Base-by-base conservation (phyloP, 805 yeast genomes). In the Saccharomyces kudriavzevii region DNA sequence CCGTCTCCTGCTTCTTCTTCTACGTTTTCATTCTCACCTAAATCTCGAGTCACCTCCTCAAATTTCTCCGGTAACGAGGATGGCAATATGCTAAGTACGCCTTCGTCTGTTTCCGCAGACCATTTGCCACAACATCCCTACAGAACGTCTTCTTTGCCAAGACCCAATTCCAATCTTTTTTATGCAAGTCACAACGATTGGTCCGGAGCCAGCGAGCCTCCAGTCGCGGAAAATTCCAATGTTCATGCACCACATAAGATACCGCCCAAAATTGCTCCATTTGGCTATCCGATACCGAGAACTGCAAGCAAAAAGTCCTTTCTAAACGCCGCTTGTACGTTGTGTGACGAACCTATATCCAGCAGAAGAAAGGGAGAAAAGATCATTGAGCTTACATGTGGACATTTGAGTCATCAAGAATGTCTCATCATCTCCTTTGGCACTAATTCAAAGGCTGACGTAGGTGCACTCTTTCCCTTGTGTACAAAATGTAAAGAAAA, bases 381-480 rank as follows among this genome's bases (percentile, higher is more conserved):
- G 47, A 65, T 81, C 1, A 66, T 83, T 13, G 76, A 75, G 53
- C 68, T 83, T 30, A 65, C 65, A 43, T 84, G 89, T 67, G 78
- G 76, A 1, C 87, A 83, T 62, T 65, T 70, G 47, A 71, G 76
- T 43, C 89, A 84, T 62, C 83, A 80, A 50, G 80, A 81, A 52
- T 84, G 89, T 62, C 70, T 82, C 14, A 54, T 68, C 2, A 63
- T 81, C 6, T 72, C 72, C 24, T 63, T 76, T 61, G 74, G 69
- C 3, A 53, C 48, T 24, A 30, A 58, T 20, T 20, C 48, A 4
- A 54, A 47, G 26, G 31, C 49, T 5, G 62, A 64, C 35, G 49
- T 64, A n/a, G 53, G 59, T 46, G 56, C 64, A 2, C 45, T 63
- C 40, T 67, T 67, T 49, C 72, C 72, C 1, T 35, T 49, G 3